Evolutionary conservation across 208 protist genomes (phyloP).

Genomic region (Wallacemonas sp.): DNA sequence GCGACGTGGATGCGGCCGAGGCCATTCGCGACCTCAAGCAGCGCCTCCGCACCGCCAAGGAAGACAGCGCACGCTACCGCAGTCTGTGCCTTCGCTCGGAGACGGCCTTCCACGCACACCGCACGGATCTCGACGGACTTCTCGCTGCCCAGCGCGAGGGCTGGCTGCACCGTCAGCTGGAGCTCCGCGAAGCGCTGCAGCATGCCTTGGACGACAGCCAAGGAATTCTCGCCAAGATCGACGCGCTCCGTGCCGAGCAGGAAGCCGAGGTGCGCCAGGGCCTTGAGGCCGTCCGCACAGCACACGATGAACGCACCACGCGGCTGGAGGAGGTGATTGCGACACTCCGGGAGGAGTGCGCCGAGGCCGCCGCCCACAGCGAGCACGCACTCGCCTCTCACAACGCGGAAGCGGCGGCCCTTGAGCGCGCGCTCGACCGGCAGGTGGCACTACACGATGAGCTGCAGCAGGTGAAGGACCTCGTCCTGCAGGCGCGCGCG

Average conservation of each 20-base stretch:
- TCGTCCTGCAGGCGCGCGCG: constrained; percentile 25
- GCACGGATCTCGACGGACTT: constrained; percentile 68
- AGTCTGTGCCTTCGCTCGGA: constrained; percentile 40
- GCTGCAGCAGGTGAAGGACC: constrained; percentile 30
- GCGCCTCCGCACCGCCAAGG: constrained; percentile 43
- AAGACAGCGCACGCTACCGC: constrained; percentile 58
- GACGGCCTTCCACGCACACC: constrained; percentile 66
- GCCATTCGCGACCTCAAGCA: constrained; percentile 46
- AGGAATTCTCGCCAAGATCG: constrained; percentile 15
- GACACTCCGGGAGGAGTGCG: constrained; percentile 9
- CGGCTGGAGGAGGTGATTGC: constrained; percentile 16
- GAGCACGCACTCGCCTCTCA: neutral
- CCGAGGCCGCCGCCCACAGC: neutral
- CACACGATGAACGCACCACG: neutral
- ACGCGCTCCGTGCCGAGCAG: constrained; percentile 7
- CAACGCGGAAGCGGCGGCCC: neutral
- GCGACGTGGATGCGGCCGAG: constrained; percentile 20
- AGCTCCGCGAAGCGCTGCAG: constrained; percentile 53
- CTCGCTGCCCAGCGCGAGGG: constrained; percentile 69
- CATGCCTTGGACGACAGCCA: constrained; percentile 15
- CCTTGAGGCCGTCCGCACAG: neutral
- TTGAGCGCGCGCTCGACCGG: constrained; percentile 20
- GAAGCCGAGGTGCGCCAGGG: constrained; percentile 5
- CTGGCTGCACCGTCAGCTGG: constrained; percentile 48
- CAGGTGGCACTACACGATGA: constrained; percentile 29